Percentiles rank a stretch among this genome's conserved stretches.
phyloP scores from a whole-genome alignment of 2,329 filamentous ascomycete genomes.

The Ascochyta fabae region DNA sequence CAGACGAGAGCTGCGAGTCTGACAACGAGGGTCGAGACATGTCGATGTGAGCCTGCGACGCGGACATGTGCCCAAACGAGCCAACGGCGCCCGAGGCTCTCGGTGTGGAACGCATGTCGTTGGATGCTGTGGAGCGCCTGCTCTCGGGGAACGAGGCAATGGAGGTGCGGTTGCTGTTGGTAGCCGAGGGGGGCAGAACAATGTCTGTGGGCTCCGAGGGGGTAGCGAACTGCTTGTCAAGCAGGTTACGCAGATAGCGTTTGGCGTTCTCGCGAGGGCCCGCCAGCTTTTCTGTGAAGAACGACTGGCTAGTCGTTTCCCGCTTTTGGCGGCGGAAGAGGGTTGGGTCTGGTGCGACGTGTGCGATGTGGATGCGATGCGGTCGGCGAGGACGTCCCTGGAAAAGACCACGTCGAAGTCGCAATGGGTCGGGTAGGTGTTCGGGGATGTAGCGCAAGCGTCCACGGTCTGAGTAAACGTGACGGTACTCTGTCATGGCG shows the following conservation, averaged over 20 bases:
- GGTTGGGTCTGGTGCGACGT: conserved; percentile 54
- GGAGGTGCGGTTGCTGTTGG: conserved; percentile 39
- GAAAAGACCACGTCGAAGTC: conserved; percentile 49
- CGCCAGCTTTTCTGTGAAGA: conserved; percentile 57
- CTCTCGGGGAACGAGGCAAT: conserved; percentile 37
- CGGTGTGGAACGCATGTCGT: conserved; percentile 49
- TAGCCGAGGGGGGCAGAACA: conserved; percentile 34
- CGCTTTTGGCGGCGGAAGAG: conserved; percentile 32
- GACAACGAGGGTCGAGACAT: conserved; percentile 50
- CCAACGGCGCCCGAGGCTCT: conserved; percentile 44
- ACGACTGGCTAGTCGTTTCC: conserved; percentile 44
- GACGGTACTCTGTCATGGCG: conserved; percentile 50
- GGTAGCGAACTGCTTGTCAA: conserved; percentile 44
- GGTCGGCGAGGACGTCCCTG: conserved; percentile 60
- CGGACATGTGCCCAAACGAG: conserved; percentile 14
- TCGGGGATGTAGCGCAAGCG: conserved; percentile 49
- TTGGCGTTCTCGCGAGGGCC: conserved; percentile 57
- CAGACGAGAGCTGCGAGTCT: conserved; percentile 50
- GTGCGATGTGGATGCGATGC: conserved; percentile 63
- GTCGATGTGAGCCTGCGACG: conserved; percentile 47
- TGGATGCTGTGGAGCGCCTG: conserved; percentile 32
- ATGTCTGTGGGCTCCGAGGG: conserved; percentile 31
- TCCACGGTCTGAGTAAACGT: conserved; percentile 48
- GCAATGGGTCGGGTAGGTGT: conserved; percentile 36
- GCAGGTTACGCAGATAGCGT: conserved; percentile 57